Percentiles rank a stretch among this genome's conserved stretches.
Conservation (phyloP, 306 rosid genomes). For the Echinosophora koreensis region DNA sequence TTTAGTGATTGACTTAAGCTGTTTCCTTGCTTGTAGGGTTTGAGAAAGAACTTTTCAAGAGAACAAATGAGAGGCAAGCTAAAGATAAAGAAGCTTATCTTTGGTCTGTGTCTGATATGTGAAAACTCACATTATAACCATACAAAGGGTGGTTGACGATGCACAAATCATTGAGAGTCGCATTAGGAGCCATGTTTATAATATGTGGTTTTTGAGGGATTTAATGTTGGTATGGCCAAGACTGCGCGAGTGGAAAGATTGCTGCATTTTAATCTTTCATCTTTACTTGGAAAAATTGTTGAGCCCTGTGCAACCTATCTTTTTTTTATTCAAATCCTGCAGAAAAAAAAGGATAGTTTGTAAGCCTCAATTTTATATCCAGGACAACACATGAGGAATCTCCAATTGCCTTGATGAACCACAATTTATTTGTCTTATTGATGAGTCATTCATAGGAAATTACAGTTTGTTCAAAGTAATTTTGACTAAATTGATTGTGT, state of each 20-base stretch:
- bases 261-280: constrained; percentile 23
- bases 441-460: neutral
- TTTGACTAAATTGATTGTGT: neutral
- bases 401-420: neutral
- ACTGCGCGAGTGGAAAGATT: too few species aligned
- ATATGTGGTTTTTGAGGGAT: constrained; percentile 30
- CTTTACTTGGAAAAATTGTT: neutral
- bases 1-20: constrained; percentile 31
- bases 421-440: neutral
- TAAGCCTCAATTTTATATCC: neutral
- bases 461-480: neutral
- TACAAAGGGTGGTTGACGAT: constrained; percentile 10
- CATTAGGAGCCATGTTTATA: constrained; percentile 26
- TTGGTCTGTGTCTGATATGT: constrained; percentile 96
- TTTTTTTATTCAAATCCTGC: neutral
- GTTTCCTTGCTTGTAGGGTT: constrained; percentile 57
- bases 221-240: constrained; percentile 2
- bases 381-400: neutral
- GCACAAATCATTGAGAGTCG: constrained; percentile 10
- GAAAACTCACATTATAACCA: constrained; percentile 28
- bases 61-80: constrained; percentile 80
- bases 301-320: neutral
- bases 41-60: constrained; percentile 76
- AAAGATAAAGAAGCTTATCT: constrained; percentile 86
- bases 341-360: neutral